Conservation (phyloP, 1,139 yeast genomes). For the Ogataea hybrid region DNA sequence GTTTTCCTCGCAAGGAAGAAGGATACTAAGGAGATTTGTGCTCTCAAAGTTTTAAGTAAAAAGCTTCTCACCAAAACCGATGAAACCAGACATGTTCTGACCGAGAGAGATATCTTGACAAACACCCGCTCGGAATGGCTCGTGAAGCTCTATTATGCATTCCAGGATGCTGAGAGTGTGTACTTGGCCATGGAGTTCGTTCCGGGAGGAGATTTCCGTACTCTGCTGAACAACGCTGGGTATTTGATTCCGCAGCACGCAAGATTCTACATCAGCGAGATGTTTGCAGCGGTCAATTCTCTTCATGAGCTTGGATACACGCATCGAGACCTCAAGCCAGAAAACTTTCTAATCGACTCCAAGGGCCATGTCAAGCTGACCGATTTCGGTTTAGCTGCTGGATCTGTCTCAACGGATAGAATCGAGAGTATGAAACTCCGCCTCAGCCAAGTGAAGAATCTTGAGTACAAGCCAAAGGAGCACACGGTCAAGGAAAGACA, state of each 20-base stretch:
- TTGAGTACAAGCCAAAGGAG: constrained; percentile 69
- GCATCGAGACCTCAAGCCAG: constrained; percentile 97
- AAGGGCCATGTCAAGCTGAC: constrained; percentile 96
- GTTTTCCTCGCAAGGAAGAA: constrained; percentile 92
- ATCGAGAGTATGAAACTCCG: constrained; percentile 90
- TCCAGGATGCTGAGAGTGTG: constrained; percentile 88
- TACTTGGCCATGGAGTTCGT: constrained; percentile 98
- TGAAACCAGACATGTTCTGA: constrained; percentile 92
- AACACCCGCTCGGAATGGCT: constrained; percentile 96
- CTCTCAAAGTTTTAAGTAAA: constrained; percentile 88
- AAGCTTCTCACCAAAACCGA: constrained; percentile 82
- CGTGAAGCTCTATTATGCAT: constrained; percentile 88
- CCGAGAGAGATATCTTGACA: constrained; percentile 94
- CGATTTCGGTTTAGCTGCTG: constrained; percentile 97
- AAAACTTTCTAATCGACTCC: constrained; percentile 90
- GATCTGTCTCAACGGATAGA: constrained; percentile 88
- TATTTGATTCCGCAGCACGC: constrained; percentile 94
- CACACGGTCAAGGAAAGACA: constrained; percentile 86
- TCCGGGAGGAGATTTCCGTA: constrained; percentile 98
- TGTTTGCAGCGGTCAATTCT: constrained; percentile 93
- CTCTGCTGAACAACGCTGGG: constrained; percentile 89
- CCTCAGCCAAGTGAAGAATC: constrained; percentile 75
- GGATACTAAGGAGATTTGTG: constrained; percentile 95
- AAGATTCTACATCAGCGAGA: constrained; percentile 89
- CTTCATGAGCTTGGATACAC: constrained; percentile 94